phyloP scores from a whole-genome alignment of 108 stramenopile genomes.

The Pelagomonas calceolata region DNA sequence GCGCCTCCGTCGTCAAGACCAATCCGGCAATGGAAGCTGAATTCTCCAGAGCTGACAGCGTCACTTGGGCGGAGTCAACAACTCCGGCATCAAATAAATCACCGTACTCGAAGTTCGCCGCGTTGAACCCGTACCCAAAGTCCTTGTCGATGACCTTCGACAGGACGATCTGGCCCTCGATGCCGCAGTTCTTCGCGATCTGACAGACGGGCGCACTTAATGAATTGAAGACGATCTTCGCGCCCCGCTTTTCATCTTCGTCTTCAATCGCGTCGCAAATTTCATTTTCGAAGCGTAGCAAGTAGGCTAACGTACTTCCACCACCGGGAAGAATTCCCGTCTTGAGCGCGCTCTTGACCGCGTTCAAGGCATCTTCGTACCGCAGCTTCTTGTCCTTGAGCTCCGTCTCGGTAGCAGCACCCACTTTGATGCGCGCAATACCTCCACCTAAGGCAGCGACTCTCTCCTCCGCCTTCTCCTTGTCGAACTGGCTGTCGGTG shows the following conservation, averaged over 20 bases:
- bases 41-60: conserved; percentile 88
- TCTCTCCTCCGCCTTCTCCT: conserved; percentile 80
- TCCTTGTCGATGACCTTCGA: conserved; percentile 52
- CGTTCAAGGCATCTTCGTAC: conserved; percentile 92
- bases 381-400: conserved; percentile 96
- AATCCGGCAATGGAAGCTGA: conserved; percentile 84
- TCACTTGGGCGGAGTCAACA: conserved; percentile 91
- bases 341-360: conserved; percentile 75
- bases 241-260: conserved; percentile 79
- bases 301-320: conserved; percentile 72
- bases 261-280: conserved; percentile 63
- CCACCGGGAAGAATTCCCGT: conserved; percentile 93
- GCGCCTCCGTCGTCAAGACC: conserved; percentile 87
- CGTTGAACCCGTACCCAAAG: conserved; percentile 87
- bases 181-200: conserved; percentile 85
- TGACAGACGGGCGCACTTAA: conserved; percentile 74
- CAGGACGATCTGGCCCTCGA: conserved; percentile 90
- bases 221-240: conserved; percentile 68
- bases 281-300: conserved; percentile 56
- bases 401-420: conserved; percentile 95
- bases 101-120: conserved; percentile 65
- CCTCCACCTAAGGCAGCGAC: conserved; percentile 91
- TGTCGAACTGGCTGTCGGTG: conserved; percentile 81
- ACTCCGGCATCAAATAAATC: conserved; percentile 75
- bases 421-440: conserved; percentile 92